Conservation (phyloP, 164 flowering plant genomes). For the Buxus sempervirens region DNA sequence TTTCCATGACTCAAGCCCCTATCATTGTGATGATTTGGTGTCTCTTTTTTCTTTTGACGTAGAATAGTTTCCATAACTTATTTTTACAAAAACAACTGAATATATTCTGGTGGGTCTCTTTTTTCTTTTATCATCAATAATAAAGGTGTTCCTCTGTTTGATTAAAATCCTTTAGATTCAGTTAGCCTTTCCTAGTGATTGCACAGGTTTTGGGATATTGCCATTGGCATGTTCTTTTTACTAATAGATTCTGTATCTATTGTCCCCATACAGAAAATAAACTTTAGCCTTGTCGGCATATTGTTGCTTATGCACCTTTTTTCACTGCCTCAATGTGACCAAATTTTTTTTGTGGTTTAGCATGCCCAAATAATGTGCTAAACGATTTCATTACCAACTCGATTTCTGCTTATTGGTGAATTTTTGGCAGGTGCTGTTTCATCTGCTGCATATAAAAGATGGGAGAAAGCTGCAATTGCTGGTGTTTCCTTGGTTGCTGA, state of each 20-base stretch:
- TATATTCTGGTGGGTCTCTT: neutral
- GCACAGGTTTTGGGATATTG: neutral
- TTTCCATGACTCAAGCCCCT: neutral
- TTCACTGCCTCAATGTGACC: no score
- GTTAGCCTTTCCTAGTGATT: neutral
- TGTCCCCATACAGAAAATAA: neutral
- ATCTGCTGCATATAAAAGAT: constrained; percentile 71
- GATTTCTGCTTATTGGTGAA: constrained; percentile 6
- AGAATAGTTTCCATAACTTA: neutral
- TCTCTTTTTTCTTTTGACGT: neutral
- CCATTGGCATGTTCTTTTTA: neutral
- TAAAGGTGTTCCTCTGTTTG: neutral
- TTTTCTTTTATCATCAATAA: no score
- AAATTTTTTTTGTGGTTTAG: no score
- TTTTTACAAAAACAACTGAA: no score
- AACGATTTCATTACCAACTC: neutral
- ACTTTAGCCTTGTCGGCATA: no score
- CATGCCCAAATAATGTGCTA: no score
- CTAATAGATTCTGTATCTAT: neutral
- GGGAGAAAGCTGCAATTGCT: constrained; percentile 98
- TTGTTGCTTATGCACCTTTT: no score
- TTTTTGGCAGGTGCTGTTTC: constrained; percentile 41
- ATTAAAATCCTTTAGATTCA: neutral
- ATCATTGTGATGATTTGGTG: neutral
- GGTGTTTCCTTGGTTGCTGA: constrained; percentile 98